A percentile compares a stretch with the other conserved stretches of the same genome.
Evolutionary conservation across 257 asterid genomes (phyloP).

Genomic region (Scutellaria baicalensis): DNA sequence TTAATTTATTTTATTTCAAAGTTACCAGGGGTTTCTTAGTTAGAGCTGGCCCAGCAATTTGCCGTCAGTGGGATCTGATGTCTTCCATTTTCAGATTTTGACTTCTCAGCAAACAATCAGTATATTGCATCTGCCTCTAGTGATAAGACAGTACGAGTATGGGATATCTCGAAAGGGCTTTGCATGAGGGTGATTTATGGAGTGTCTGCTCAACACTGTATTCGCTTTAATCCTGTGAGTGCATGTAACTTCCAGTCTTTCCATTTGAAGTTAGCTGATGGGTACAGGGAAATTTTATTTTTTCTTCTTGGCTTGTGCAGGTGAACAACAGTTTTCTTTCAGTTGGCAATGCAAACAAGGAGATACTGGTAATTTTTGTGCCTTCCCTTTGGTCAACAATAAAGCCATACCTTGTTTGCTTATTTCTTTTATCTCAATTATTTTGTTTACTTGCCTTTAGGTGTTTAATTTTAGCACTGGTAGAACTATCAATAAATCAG

Average conservation of each 20-base stretch:
- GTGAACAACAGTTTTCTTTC: slow-evolving; percentile 95
- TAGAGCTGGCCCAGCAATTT: slow-evolving; percentile 5
- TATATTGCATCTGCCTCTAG: slow-evolving; percentile 88
- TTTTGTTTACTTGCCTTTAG: slow-evolving; percentile 34
- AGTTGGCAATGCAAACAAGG: slow-evolving; percentile 88
- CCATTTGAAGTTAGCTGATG: neutral
- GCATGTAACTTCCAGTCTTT: neutral
- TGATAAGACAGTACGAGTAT: slow-evolving; percentile 92
- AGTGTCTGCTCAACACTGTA: slow-evolving; percentile 75
- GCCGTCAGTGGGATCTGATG: slow-evolving; percentile 9
- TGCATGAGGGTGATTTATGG: slow-evolving; percentile 98
- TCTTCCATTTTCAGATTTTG: slow-evolving; percentile 67
- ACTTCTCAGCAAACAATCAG: slow-evolving; percentile 92
- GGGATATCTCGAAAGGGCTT: slow-evolving; percentile 89
- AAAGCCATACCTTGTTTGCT: neutral
- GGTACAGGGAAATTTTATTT: neutral
- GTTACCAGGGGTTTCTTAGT: neutral
- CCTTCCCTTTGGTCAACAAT: slow-evolving; percentile 5
- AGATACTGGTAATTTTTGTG: slow-evolving; percentile 54
- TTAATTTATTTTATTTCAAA: neutral
- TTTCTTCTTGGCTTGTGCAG: slow-evolving; percentile 35
- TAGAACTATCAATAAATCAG: slow-evolving; percentile 59
- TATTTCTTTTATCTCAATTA: slow-evolving; percentile 18
- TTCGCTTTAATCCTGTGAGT: slow-evolving; percentile 98
- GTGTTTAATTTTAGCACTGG: slow-evolving; percentile 98